A percentile compares a stretch with the other conserved stretches of the same genome.
These are phyloP conservation scores for Dothidotthia symphoricarpi DNA, from an alignment of 2,329 filamentous ascomycete genomes.

Conservation along the genomic window DNA sequence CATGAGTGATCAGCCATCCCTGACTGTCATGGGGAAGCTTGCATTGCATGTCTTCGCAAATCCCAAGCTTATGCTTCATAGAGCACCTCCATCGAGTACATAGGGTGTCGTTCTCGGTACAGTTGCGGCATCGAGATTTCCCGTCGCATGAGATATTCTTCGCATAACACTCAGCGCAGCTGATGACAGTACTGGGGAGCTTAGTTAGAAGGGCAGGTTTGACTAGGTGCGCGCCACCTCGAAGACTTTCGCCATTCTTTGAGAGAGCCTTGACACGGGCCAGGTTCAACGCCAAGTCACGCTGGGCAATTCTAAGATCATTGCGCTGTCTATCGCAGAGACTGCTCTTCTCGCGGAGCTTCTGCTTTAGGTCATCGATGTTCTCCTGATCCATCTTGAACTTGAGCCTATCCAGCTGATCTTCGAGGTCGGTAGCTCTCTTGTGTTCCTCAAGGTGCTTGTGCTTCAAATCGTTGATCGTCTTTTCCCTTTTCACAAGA, in stretches of 20 bases:
- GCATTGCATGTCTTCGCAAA: slow-evolving; percentile 25
- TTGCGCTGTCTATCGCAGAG: slow-evolving; percentile 19
- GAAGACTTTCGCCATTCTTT: slow-evolving; percentile 15
- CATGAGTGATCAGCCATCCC: no score
- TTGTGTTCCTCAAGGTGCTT: slow-evolving; percentile 12
- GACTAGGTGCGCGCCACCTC: slow-evolving; percentile 29
- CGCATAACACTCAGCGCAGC: slow-evolving; percentile 32
- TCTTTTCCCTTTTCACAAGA: slow-evolving; percentile 10
- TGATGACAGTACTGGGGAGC: slow-evolving; percentile 20
- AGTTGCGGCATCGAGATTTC: slow-evolving; percentile 21
- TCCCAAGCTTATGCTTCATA: slow-evolving; percentile 21
- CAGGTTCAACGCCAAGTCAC: slow-evolving; percentile 5
- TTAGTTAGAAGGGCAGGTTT: slow-evolving; percentile 14
- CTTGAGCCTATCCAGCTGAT: slow-evolving; percentile 9
- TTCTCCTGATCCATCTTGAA: slow-evolving; percentile 5
- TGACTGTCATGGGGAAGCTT: slow-evolving; percentile 15
- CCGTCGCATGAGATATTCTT: slow-evolving; percentile 28
- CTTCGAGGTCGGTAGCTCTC: slow-evolving; percentile 11
- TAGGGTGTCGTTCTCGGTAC: slow-evolving; percentile 13
- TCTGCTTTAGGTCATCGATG: slow-evolving; percentile 7
- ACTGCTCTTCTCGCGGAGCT: slow-evolving; percentile 21
- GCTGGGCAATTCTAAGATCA: slow-evolving; percentile 11
- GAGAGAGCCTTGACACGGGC: slow-evolving; percentile 11
- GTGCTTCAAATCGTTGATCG: slow-evolving; percentile 8
- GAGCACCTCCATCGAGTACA: slow-evolving; percentile 35